phyloP scores from a whole-genome alignment of 768 basidiomycete genomes.

The Flagelloscypha sp. region DNA sequence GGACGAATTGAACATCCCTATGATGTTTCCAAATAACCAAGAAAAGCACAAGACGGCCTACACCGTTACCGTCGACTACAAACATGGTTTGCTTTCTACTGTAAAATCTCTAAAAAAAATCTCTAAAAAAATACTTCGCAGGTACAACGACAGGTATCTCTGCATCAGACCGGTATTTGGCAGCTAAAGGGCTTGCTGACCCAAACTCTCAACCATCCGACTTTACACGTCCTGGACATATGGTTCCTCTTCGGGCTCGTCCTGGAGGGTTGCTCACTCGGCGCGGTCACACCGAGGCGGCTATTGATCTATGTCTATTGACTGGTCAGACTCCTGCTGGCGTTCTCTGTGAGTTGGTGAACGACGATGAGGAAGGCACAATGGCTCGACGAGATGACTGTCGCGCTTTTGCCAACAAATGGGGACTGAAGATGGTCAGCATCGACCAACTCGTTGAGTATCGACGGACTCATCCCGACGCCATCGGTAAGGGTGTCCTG shows the following conservation, averaged over 20 bases:
- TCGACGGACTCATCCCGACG: conserved; percentile 14
- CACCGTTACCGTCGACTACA: conserved; percentile 92
- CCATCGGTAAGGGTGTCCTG: no score
- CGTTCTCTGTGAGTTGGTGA: conserved; percentile 90
- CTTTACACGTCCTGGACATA: conserved; percentile 89
- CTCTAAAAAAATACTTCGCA: conserved; percentile 17
- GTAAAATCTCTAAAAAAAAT: conserved; percentile 5
- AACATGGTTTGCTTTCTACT: conserved; percentile 49
- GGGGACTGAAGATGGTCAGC: conserved; percentile 91
- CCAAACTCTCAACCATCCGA: conserved; percentile 47
- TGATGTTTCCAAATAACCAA: conserved; percentile 90
- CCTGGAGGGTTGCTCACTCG: conserved; percentile 80
- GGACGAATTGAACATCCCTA: conserved; percentile 70
- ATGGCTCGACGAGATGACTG: conserved; percentile 98
- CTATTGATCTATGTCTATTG: conserved; percentile 77
- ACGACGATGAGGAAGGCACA: conserved; percentile 77
- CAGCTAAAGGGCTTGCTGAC: conserved; percentile 75
- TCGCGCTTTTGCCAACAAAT: conserved; percentile 79
- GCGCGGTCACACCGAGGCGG: conserved; percentile 89
- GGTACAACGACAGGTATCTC: conserved; percentile 96
- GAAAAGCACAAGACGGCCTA: conserved; percentile 93
- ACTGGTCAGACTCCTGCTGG: conserved; percentile 66
- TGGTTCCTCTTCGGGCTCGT: conserved; percentile 87
- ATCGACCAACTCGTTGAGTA: conserved; percentile 71
- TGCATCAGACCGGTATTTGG: conserved; percentile 87